phyloP scores from a whole-genome alignment of 257 asterid genomes.

The Salvia rosmarinus region DNA sequence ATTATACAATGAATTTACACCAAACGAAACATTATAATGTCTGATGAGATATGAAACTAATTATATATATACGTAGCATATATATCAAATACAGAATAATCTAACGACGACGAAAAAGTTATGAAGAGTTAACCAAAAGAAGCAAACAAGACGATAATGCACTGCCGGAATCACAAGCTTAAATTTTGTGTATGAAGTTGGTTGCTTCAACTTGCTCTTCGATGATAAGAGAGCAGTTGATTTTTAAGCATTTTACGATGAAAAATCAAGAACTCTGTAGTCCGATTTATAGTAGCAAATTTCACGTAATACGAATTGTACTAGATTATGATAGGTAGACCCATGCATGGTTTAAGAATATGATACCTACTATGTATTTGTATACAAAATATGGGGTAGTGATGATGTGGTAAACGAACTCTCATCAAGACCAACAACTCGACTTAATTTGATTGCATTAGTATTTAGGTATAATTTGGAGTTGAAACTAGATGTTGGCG shows the following conservation, averaged over 20 bases:
- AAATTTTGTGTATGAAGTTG: not conserved
- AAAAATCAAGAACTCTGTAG: not conserved
- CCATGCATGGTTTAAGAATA: no score
- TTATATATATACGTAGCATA: not conserved
- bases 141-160: not conserved
- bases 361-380: not conserved
- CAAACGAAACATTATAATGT: not conserved
- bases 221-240: no score
- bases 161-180: not conserved
- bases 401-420: slow-evolving; percentile 32
- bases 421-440: not conserved
- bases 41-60: not conserved
- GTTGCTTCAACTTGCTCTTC: not conserved
- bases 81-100: not conserved
- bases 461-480: slow-evolving; percentile 13
- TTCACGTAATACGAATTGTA: not conserved
- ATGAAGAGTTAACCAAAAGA: not conserved
- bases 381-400: not conserved
- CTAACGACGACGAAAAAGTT: not conserved
- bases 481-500: not conserved
- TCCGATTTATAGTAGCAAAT: not conserved
- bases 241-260: no score
- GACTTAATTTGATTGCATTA: slow-evolving; percentile 26
- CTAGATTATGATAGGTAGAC: not conserved
- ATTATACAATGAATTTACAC: not conserved